Conservation (phyloP, 306 rosid species). For the Vicia faba region DNA sequence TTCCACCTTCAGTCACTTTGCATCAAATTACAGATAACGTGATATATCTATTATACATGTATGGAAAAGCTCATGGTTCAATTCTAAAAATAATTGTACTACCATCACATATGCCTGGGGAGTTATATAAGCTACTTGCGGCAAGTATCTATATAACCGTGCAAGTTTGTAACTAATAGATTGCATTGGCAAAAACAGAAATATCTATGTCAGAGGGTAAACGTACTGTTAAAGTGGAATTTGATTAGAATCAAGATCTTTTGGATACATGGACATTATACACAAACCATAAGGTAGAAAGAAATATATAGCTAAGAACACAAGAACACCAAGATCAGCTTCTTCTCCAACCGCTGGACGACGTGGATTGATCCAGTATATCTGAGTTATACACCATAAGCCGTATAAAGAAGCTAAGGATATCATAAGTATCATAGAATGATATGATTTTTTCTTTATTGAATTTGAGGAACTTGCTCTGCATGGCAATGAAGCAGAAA, state of each 20-base stretch:
- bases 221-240: constrained; percentile 51
- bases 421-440: constrained; percentile 57
- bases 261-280: constrained; percentile 60
- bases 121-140: not conserved
- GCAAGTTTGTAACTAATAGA: not conserved
- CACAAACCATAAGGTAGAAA: constrained; percentile 73
- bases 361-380: constrained; percentile 67
- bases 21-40: constrained; percentile 10
- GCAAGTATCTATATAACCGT: constrained; percentile 6
- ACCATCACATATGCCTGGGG: not conserved
- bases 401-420: constrained; percentile 65
- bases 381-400: constrained; percentile 77
- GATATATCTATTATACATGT: not conserved
- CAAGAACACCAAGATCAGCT: constrained; percentile 87
- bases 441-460: constrained; percentile 49
- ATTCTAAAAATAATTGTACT: not conserved
- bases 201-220: not conserved
- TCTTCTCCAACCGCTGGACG: constrained; percentile 90
- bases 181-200: constrained; percentile 20
- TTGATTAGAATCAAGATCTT: constrained; percentile 51
- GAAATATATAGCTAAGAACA: constrained; percentile 62
- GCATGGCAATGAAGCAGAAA: constrained; percentile 35
- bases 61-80: not conserved
- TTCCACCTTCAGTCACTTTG: constrained; percentile 2
- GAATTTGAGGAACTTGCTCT: constrained; percentile 60